Base-by-base conservation (phyloP, 1,139 yeast genomes). In the Tardiomyces blankii region DNA sequence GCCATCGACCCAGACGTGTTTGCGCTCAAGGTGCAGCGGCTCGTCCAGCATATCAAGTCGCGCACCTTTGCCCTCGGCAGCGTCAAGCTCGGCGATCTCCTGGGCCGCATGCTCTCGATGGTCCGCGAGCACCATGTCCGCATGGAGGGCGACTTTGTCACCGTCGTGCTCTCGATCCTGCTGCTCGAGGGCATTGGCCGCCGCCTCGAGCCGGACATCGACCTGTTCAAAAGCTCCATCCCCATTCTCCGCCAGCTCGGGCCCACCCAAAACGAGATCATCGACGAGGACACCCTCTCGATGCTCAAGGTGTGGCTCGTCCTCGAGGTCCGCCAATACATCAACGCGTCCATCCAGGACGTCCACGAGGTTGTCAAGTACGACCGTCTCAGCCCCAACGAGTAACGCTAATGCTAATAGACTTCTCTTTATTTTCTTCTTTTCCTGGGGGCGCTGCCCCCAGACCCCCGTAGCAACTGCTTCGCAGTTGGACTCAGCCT, bases 111-210 rank as follows among this genome's bases (percentile, higher is more conserved):
- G 70, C 72, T 91, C 49, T 71, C 80, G 1, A 88, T 91, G 96
- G 97, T 93, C 16, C 73, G 97, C 48, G 70, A 72, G 16, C 98
- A 91, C 62, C 99, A 93, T 63, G 98, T 91, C 18, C 74, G 96
- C 60, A 85, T 93, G 96, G 99, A 91, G 59, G 94, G 95, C 7
- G 98, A 91, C 62, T 91, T 91, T 59, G 82, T 91, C 42, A 87
- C 95, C 23, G 95, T 93, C 25, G 84, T 91, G 16, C 88, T 91
- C 39, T 95, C 97, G 1, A 88, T 91, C 35, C 66, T 91, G 45
- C 70, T 91, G 49, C 67, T 91, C 48, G 98, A 91, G 65, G 98
- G 98, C 13, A 85, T 91, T 47, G 98, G 98, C 18, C 73, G 97
- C 61, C 95, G 85, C 63, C 70, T 91, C 48, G 95, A 91, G 64